Base-by-base conservation (phyloP, 2,329 filamentous ascomycete species). In the Didymella lethalis region DNA sequence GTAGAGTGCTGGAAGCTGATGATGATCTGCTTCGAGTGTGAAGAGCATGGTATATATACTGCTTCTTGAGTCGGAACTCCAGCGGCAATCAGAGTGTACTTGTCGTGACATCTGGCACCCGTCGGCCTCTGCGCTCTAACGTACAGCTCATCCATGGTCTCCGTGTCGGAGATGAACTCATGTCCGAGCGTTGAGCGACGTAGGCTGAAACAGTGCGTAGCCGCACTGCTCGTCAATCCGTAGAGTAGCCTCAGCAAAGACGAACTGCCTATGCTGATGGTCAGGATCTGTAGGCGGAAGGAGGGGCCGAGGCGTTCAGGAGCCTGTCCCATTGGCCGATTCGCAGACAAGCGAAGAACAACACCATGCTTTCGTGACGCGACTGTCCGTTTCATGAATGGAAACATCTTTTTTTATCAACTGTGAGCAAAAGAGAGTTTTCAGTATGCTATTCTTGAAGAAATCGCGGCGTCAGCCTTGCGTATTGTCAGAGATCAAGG, bases 41-140 rank as follows among this genome's bases (percentile, higher is more conserved):
- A 66, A 65, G 53, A 59, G 46, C 34, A 58, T 40, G 45, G 63
- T 60, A 70, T 75, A 75, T 71, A 76, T 76, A 75, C 61, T 65
- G 38, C 60, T 66, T 63, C 48, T 47, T 55, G 44, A 67, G 64
- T 67, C 71, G 72, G 73, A 61, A 75, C 66, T 65, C 65, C 64
- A 68, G 65, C 71, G 73, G 73, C 63, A 61, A 48, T 68, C 63
- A 59, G 55, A 8, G 65, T 66, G 67, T 65, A 62, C 64, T 57
- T 62, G 59, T 62, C 60, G 66, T 59, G 51, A 56, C 65, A 61
- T 57, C 59, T 59, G 54, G 59, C 57, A 51, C 25, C 65, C 66
- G 59, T 60, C 66, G 67, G 62, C 66, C 46, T 54, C 44, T 50
- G 56, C 51, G 50, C 50, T 41, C 32, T 26, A 36, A 26, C 65